Base-by-base conservation (phyloP, 371 early-diverging fungal species). In the Syncephalastrum contaminatum region DNA sequence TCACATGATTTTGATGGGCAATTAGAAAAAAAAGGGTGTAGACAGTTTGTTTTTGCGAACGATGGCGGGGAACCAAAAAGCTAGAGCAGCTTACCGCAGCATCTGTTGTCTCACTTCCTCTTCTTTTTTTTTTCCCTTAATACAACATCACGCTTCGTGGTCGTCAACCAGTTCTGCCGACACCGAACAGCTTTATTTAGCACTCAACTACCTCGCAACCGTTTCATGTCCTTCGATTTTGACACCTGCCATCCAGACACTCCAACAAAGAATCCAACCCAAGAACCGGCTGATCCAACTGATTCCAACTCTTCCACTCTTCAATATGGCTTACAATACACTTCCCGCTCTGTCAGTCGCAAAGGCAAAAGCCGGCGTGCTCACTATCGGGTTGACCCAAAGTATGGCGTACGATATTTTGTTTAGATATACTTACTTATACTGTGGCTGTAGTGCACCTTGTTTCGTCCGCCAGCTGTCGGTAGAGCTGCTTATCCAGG, bases 381-480 rank as follows among this genome's bases (percentile, higher is more conserved):
- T 36, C 24, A 36, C 50, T 15, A 50, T 13, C 50, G 30, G 4
- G 20, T 57, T 12, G 55, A 53, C 49, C 42, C 56, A 40, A 53
- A 25, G 43, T 57, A 54, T 30, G 20, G 8, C 51, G 16, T 10
- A 13, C 2, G 20, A 22, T 8, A 46, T 19, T 25, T 30, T n/a
- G n/a, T n/a, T n/a, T n/a, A n/a, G n/a, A n/a, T n/a, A n/a, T n/a
- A n/a, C n/a, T n/a, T n/a, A n/a, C 12, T 48, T 39, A 24, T 42
- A 20, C 47, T 7, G 21, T 53, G 19, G 6, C 44, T 20, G 18
- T 61, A 76, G 69, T 54, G 62, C 48, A 45, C 69, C 71, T 36
- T 72, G 73, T 42, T 69, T 63, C 58, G 61, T 77, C 21, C 64
- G 70, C 2, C 62, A 62, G 40, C 62, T 80, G 4, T 74, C 81